A percentile compares a stretch with the other conserved stretches of the same genome.
Evolutionary conservation across 164 flowering plant genomes (phyloP).

Genomic region (Liriodendron chinense): DNA sequence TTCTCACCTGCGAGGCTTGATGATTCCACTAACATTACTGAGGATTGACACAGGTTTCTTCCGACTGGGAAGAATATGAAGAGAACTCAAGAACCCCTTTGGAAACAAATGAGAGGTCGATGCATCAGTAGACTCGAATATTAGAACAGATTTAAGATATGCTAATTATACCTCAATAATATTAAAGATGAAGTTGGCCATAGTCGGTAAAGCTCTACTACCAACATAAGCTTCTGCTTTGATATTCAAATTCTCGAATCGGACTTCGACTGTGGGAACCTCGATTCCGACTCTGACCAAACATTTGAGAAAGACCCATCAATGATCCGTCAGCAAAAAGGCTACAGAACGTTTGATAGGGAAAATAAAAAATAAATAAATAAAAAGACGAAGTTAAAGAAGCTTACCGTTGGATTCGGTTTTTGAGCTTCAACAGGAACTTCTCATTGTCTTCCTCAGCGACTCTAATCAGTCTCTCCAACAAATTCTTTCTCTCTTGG

Average conservation of each 20-base stretch:
- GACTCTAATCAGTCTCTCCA: conserved; percentile 62
- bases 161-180: conserved; percentile 5
- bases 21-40: conserved; percentile 68
- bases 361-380: background rate
- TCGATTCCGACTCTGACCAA: conserved; percentile 68
- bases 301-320: background rate
- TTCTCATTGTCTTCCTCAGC: conserved; percentile 89
- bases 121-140: background rate
- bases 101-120: background rate
- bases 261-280: conserved; percentile 79
- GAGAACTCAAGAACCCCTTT: conserved; percentile 8
- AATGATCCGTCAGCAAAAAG: background rate
- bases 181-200: conserved; percentile 36
- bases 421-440: conserved; percentile 62
- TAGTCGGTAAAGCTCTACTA: conserved; percentile 72
- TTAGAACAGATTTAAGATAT: background rate
- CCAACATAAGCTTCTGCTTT: conserved; percentile 74
- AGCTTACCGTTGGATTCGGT: conserved; percentile 62
- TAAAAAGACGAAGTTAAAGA: conserved; percentile 6
- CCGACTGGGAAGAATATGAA: conserved; percentile 9
- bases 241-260: conserved; percentile 62
- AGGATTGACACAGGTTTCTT: conserved; percentile 39
- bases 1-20: conserved; percentile 74
- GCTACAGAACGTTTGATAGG: background rate
- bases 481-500: conserved; percentile 54